These are phyloP conservation scores for Salvia rosmarinus DNA, from an alignment of 257 asterid species.

Conservation along the genomic window DNA sequence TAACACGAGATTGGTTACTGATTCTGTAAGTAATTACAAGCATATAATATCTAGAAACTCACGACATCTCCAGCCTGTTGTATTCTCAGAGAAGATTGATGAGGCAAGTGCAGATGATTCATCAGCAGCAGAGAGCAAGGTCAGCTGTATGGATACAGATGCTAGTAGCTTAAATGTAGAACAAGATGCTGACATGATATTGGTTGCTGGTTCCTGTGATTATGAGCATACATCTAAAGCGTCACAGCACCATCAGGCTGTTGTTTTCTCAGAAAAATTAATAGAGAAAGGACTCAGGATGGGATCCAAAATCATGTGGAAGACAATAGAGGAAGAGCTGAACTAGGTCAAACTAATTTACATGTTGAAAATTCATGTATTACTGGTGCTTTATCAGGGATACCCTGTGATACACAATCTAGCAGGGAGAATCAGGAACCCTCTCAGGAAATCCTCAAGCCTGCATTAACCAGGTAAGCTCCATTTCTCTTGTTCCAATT, in stretches of 20 bases:
- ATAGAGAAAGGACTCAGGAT: slow-evolving; percentile 33
- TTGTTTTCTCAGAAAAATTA: slow-evolving; percentile 41
- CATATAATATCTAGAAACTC: slow-evolving; percentile 37
- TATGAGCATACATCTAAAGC: slow-evolving; percentile 33
- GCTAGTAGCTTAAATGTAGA: slow-evolving; percentile 39
- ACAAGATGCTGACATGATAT: slow-evolving; percentile 37
- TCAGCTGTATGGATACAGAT: slow-evolving; percentile 30
- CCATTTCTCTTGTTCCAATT: slow-evolving; percentile 19
- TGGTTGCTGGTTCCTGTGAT: slow-evolving; percentile 39
- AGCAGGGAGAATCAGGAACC: slow-evolving; percentile 40
- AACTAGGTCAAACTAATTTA: slow-evolving; percentile 37
- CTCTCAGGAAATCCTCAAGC: slow-evolving; percentile 35
- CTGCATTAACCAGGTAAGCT: slow-evolving; percentile 48
- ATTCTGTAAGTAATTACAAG: slow-evolving; percentile 37
- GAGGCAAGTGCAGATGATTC: slow-evolving; percentile 43
- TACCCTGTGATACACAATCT: slow-evolving; percentile 26
- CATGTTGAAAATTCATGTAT: slow-evolving; percentile 29
- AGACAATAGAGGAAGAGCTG: slow-evolving; percentile 41
- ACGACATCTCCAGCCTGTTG: slow-evolving; percentile 40
- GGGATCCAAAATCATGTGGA: slow-evolving; percentile 36
- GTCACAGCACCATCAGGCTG: slow-evolving; percentile 38
- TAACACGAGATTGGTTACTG: slow-evolving; percentile 29
- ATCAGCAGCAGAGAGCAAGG: slow-evolving; percentile 45
- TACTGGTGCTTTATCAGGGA: slow-evolving; percentile 22
- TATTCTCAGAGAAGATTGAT: slow-evolving; percentile 39